Evolutionary conservation across 176 grass and related monocot genomes (phyloP), one percentile per base, ranked within the genome.

Genomic region (Musa beccarii): DNA sequence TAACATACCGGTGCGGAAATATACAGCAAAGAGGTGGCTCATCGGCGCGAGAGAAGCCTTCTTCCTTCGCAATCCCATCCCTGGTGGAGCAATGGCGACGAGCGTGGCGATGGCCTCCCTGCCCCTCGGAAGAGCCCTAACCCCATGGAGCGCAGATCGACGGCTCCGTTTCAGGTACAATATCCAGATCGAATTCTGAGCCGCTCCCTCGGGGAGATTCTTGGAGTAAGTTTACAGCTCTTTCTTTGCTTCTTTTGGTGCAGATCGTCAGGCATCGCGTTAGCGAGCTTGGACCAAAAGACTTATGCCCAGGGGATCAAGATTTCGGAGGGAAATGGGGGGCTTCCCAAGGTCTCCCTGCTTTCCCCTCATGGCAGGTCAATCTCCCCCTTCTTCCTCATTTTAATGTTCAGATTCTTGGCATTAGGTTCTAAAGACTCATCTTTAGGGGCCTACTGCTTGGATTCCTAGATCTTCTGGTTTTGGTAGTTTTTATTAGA

Each of bases 311-410:
- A 83, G 21, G 94, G 94, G 15, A 82, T 93, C 21, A 69, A 83
- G 34, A 66, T 98, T 29, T 88, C 90, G 10, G 82, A 93, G 80
- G 94, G 90, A 68, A 91, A 91, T 78, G 90, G 94, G 0, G 94
- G 88, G 69, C 86, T 98, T 2, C 82, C 76, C 0, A 98, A 89
- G 80, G 79, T 98, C 76, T 71, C 76, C 67, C 87, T 98, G 80
- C 90, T 86, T 56, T 91, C 94, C 28, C 75, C 86, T 25, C 54
- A 79, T 49, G 94, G 94, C 66, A 98, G 94, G 94, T 98, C 59
- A 79, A 54, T 69, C 10, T 55, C 19, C 6, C 13, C 49, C 6
- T 76, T 70, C 63, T 63, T 10, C 51, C 2, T 63, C 10, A 54
- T 55, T 56, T 59, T 43, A 19, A 14, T 69, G 34, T 49, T 69